These are phyloP conservation scores for Tolypocladium tropicale DNA, from an alignment of 2,329 filamentous ascomycete genomes.

Conservation along the genomic window DNA sequence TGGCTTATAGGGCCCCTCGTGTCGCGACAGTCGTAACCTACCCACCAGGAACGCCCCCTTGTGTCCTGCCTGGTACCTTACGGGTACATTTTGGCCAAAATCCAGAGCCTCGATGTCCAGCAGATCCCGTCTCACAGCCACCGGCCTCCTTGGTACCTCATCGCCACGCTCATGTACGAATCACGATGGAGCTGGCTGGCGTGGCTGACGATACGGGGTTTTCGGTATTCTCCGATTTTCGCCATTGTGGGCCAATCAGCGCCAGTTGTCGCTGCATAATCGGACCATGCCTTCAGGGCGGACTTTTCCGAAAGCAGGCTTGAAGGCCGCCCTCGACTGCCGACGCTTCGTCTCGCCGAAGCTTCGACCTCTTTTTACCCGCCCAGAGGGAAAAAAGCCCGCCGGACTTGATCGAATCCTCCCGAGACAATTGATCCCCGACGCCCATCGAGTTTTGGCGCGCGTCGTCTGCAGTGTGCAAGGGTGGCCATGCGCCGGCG, in stretches of 20 bases:
- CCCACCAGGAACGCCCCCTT: too few relatives aligned
- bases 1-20: too few relatives aligned
- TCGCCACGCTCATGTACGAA: not conserved
- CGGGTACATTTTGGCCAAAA: too few relatives aligned
- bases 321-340: not conserved
- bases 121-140: too few relatives aligned
- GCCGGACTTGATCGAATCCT: slow-evolving; percentile 7
- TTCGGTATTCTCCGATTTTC: slow-evolving; percentile 2
- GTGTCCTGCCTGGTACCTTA: too few relatives aligned
- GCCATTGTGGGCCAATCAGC: slow-evolving; percentile 1
- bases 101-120: not conserved
- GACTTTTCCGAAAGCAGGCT: slow-evolving; percentile 4
- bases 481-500: slow-evolving; percentile 3
- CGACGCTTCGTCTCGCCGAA: not conserved
- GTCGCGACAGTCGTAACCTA: too few relatives aligned
- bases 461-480: not conserved
- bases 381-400: slow-evolving; percentile 5
- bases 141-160: too few relatives aligned
- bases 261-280: not conserved
- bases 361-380: not conserved
- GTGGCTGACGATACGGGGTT: not conserved
- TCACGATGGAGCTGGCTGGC: not conserved
- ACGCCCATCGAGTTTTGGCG: not conserved
- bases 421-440: not conserved
- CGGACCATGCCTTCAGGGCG: not conserved